Evolutionary conservation across 2,329 filamentous ascomycete genomes (phyloP), one percentile per base, ranked within the genome.

Genomic region (Colletotrichum caudatum): DNA sequence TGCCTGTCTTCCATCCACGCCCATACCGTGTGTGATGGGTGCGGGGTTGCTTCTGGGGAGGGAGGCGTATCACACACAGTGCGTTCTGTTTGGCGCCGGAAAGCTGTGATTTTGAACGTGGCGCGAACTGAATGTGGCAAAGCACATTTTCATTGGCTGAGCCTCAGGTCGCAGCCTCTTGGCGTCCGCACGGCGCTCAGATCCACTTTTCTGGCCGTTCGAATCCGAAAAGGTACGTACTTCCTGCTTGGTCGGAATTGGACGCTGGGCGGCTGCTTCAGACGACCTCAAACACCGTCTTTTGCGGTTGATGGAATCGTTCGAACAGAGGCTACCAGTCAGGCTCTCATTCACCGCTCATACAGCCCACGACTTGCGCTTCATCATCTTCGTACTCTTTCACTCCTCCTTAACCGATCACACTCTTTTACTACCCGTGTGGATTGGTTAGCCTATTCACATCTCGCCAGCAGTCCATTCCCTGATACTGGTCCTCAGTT

Each of bases 31-130:
- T 65, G 41, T 16, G 14, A 4, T 4, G 39, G 16, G 57, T 61
- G 57, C 64, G 64, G 64, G 68, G 68, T 64, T 63, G 41, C 57
- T 57, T 61, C 57, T 14, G 37, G 62, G 63, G 67, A n/a, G 12
- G 7, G 7, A 16, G 18, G 44, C 2, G 20, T 48, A 9, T 46
- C 18, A 57, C 39, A 54, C 18, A 57, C 39, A 54, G 35, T 64
- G 37, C 46, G 6, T 44, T 3, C 16, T 35, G 23, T 54, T 54
- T 69, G 46, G 67, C 54, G 67, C 29, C 46, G 26, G 63, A 23
- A 56, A 61, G 41, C 61, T 64, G 48, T 39, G 59, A 29, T 51
- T 26, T 29, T 44, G 51, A 41, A 16, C 9, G 39, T 64, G 62
- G 66, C 51, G 61, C 39, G 6, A 68, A 68, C 29, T 63, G 50